Evolutionary conservation across 75 land plant genomes (phyloP), one percentile per base, ranked within the genome.

Genomic region (Pseudotsuga menziesii): DNA sequence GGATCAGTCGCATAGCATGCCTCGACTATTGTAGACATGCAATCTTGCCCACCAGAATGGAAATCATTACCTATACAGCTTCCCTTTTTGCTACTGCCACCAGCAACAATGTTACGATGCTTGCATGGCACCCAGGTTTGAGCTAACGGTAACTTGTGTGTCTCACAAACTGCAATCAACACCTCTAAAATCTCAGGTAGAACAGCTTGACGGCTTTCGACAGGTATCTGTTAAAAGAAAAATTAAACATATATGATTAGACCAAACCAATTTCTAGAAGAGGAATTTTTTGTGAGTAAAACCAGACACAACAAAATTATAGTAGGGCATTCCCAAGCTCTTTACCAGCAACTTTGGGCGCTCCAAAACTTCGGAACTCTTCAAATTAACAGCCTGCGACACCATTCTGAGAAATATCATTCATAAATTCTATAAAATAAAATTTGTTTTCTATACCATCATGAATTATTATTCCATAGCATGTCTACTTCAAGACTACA

Each of bases 61-160:
- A 83, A 81, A 26, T 85, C 88, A 57, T 81, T 81, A 13, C 83
- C 74, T 66, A 85, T 89, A 16, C 88, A 73, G 59, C 78, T 73
- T 2, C 90, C 88, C 44, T 25, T 78, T 57, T 81, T 90, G 36
- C 88, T 86, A 74, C 84, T 22, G n/a, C 54, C 72, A 69, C 41
- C 41, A 41, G 72, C 11, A 44, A 22, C 32, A 69, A 69, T 44
- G 11, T 41, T 69, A n/a, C 4, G 86, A 74, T 85, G 83, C 17
- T 74, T 71, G 78, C 94, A 91, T 13, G 93, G 81, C 20, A 82
- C 80, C 95, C 95, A 93, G 20, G 96, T 89, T 74, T 87, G 93
- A 58, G 96, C 96, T 74, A 93, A 72, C 0, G 96, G 96, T 52
- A 93, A 57, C 57, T 76, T 82, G 75, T 93, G 93, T 17, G 82